A percentile compares a stretch with the other conserved stretches of the same genome.
Conservation (phyloP, 768 basidiomycete species). For the Agrocybe pediades region DNA sequence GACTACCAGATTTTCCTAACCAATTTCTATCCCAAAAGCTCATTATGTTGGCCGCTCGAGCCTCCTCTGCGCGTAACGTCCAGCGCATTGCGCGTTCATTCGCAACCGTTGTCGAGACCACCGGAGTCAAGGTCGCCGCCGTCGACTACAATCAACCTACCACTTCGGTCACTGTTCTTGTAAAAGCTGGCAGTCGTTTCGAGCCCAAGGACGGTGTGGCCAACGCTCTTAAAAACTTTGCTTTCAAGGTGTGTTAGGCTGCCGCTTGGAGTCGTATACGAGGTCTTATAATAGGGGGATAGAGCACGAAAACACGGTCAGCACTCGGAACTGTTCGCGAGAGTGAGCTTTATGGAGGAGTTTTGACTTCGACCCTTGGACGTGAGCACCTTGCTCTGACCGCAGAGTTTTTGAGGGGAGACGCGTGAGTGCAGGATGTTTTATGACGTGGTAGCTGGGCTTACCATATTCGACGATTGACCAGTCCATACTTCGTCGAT, state of each 20-base stretch:
- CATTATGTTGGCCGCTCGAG: conserved; percentile 60
- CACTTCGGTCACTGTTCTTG: conserved; percentile 82
- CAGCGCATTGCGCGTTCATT: conserved; percentile 70
- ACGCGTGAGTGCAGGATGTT: conserved; percentile 75
- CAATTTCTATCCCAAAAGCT: conserved; percentile 33
- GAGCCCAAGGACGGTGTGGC: conserved; percentile 90
- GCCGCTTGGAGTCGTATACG: not conserved
- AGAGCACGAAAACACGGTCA: conserved; percentile 88
- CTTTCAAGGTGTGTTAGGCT: conserved; percentile 82
- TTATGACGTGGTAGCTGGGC: not conserved
- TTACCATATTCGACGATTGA: conserved; percentile 7
- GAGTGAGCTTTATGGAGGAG: conserved; percentile 91
- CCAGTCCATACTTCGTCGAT: conserved; percentile 87
- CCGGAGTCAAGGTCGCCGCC: conserved; percentile 85
- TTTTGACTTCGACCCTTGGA: conserved; percentile 80
- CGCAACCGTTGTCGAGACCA: conserved; percentile 79
- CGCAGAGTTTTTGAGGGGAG: conserved; percentile 92
- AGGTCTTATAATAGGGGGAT: conserved; percentile 8
- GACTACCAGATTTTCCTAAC: conserved; percentile 23
- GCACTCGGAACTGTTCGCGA: conserved; percentile 90
- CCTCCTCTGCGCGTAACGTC: conserved; percentile 55
- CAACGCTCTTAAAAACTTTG: conserved; percentile 95
- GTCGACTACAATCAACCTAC: conserved; percentile 84
- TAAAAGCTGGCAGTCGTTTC: conserved; percentile 91
- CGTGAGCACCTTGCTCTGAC: conserved; percentile 92